phyloP scores from a whole-genome alignment of 1,139 yeast genomes.

The Yamadazyma oceani region DNA sequence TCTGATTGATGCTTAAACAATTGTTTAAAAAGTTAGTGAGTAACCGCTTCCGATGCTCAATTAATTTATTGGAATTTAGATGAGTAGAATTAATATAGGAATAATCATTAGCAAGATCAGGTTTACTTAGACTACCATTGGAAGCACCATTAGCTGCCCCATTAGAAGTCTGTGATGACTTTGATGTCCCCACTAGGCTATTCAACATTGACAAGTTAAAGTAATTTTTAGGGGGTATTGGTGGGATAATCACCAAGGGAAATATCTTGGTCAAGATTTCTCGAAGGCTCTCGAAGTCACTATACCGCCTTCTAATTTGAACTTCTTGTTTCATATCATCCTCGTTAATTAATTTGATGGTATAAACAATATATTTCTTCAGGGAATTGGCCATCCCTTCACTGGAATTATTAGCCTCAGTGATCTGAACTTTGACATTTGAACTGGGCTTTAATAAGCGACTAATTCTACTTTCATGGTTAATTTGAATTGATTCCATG shows the following conservation, averaged over 20 bases:
- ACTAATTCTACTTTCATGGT: constrained; percentile 40
- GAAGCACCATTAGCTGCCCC: constrained; percentile 5
- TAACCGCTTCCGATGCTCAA: constrained; percentile 72
- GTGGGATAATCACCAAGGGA: constrained; percentile 85
- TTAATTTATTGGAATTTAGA: constrained; percentile 38
- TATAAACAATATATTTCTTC: constrained; percentile 76
- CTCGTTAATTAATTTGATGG: constrained; percentile 55
- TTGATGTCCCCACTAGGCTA: constrained; percentile 27
- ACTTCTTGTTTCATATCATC: constrained; percentile 43
- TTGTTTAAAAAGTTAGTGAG: constrained; percentile 76
- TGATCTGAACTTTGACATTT: constrained; percentile 51
- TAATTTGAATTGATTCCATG: constrained; percentile 33
- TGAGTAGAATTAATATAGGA: constrained; percentile 47
- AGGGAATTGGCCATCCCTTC: constrained; percentile 63
- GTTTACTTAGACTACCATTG: constrained; percentile 3
- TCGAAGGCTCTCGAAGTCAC: constrained; percentile 86
- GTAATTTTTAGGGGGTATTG: constrained; percentile 90
- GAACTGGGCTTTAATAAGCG: constrained; percentile 32
- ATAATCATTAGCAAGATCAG: constrained; percentile 20
- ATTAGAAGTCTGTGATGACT: constrained; percentile 5
- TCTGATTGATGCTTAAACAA: constrained; percentile 58
- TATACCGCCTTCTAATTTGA: constrained; percentile 78
- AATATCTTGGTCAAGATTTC: constrained; percentile 67
- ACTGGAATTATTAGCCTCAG: constrained; percentile 75
- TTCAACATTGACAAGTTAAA: constrained; percentile 37